phyloP scores from a whole-genome alignment of 208 protist genomes.

The Acanthamoeba castellanii region DNA sequence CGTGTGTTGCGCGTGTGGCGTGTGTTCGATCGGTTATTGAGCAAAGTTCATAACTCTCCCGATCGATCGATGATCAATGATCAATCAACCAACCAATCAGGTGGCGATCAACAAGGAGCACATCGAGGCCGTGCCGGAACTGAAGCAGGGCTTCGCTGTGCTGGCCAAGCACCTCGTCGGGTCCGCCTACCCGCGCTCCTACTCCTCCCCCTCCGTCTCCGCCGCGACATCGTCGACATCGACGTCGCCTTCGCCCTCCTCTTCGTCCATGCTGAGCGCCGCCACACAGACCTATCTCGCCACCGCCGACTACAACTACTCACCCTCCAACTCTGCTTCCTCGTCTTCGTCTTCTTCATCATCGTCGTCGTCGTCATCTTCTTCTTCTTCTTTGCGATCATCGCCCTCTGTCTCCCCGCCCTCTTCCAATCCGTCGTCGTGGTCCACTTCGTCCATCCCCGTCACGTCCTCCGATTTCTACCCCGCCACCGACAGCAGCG shows the following conservation, averaged over 20 bases:
- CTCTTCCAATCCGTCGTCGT: neutral
- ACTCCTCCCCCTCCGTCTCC: neutral
- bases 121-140: neutral
- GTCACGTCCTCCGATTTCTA: neutral
- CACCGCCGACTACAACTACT: neutral
- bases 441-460: neutral
- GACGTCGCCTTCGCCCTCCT: neutral
- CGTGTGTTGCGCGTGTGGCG: too few species aligned
- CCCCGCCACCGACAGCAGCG: neutral
- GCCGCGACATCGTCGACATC: neutral
- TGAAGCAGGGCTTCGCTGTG: neutral
- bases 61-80: too few species aligned
- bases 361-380: neutral
- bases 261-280: neutral
- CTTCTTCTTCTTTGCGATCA: too few species aligned
- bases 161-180: slow-evolving; percentile 4
- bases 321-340: neutral
- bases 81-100: neutral
- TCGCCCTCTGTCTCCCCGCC: neutral
- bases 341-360: neutral
- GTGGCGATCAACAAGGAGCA: slow-evolving; percentile 15
- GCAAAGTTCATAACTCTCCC: too few species aligned
- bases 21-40: too few species aligned
- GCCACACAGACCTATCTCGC: neutral
- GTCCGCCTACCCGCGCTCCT: neutral